Evolutionary conservation across 768 basidiomycete species (phyloP), one percentile per base, ranked within the genome.

Genomic region (Suillus hirtellus): DNA sequence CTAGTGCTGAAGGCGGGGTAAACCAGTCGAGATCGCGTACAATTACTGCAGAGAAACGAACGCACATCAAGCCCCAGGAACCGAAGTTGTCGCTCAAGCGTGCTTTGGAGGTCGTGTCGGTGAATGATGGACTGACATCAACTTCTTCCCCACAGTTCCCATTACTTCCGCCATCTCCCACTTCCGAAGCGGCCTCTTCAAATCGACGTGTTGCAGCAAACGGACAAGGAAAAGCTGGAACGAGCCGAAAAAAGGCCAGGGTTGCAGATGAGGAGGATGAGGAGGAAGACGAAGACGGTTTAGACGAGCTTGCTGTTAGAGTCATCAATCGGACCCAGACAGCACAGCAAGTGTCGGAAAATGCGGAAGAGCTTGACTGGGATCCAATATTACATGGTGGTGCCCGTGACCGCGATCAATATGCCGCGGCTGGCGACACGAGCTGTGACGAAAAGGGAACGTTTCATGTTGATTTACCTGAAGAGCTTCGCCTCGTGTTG

Each of bases 141-240:
- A 4, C 35, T 21, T 19, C 34, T 12, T 31, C 59, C 14, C 40
- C 72, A 56, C 74, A 76, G 8, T 68, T 72, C 24, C 60, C 69
- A 34, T 81, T 90, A 55, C 71, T 90, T 60, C 88, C 89, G 8
- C 89, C 89, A 19, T 89, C 90, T 19, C 90, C 90, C n/a, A 86
- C 88, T 19, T 81, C 82, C 3, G 75, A 75, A 27, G 70, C 75
- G 43, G 65, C 71, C 27, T 65, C 65, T 54, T 40, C 68, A 65
- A 59, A 65, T 71, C 59, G 62, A 59, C 60, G 76, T 71, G 68
- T 70, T 65, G 35, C 73, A 77, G 70, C 75, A 31, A 84, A 81
- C 68, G 76, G 73, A 43, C 83, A 78, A 64, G 72, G 71, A 14
- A 81, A 75, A 60, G 62, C 67, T n/a, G 66, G 66, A n/a, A 61